Evolutionary conservation across 371 early-diverging fungal species (phyloP), one percentile per base, ranked within the genome.

Genomic region (Mortierella sp.): DNA sequence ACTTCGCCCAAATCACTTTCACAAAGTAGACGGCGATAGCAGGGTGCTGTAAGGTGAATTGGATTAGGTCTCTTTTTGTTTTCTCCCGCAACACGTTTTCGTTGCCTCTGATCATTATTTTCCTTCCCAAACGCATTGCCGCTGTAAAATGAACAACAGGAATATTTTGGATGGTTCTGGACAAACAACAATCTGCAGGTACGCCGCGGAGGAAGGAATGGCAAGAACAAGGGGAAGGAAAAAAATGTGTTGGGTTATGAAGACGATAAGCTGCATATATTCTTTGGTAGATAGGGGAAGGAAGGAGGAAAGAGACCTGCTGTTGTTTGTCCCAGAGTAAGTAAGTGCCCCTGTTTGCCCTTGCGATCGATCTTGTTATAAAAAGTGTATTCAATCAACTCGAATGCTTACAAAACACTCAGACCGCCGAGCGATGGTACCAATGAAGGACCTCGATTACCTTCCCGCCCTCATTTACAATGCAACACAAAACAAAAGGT

Each of bases 1-100:
- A 29, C 14, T 53, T 53, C 53, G 53, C 53, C 53, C 53, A 53
- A 53, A 24, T n/a, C n/a, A n/a, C n/a, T n/a, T n/a, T n/a, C n/a
- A n/a, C 11, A 2, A 9, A 48, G n/a, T 29, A 29, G 53, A 29
- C 29, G 53, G 29, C 24, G 14, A 53, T 53, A 53, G 53, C 29
- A 53, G 4, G 4, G 53, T 26, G 11, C 29, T 14, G 53, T 53
- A n/a, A n/a, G n/a, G 53, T 53, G 26, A 53, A 53, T 29, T n/a
- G n/a, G n/a, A 14, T 29, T 26, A 53, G 4, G 24, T 45, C 47
- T 13, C 19, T 45, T 45, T 22, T n/a, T n/a, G 19, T 48, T 19
- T 45, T 45, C 45, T 14, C 14, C 45, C 13, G 5, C 45, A 5
- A 11, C 16, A 48, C 48, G n/a, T n/a, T n/a, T n/a, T n/a, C n/a